Conservation (phyloP, 495 filamentous ascomycete genomes). For the Pyrenopolyporus hunteri region DNA sequence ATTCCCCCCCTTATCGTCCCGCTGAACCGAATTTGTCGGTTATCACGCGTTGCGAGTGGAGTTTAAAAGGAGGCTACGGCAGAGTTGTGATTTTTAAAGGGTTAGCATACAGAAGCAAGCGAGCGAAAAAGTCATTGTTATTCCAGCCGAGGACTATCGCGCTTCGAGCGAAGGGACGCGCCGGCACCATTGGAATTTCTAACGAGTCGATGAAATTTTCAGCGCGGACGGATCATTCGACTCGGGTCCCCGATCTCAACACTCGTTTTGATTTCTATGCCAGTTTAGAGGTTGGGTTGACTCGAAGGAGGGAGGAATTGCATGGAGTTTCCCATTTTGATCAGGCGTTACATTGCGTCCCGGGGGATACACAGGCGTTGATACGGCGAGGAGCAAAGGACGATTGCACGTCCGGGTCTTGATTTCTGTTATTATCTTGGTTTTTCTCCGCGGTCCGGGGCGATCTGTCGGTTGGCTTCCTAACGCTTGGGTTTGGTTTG, state of each 20-base stretch:
- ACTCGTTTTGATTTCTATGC: too few relatives aligned
- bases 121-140: slow-evolving; percentile 4
- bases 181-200: slow-evolving; percentile 1
- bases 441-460: neutral
- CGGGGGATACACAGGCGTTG: slow-evolving; percentile 30
- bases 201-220: slow-evolving; percentile 10
- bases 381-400: slow-evolving; percentile 9
- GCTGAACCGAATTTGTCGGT: neutral
- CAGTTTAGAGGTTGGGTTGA: neutral
- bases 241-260: neutral
- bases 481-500: neutral
- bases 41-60: neutral
- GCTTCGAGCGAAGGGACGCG: neutral
- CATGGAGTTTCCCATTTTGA: slow-evolving; percentile 4
- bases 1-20: neutral
- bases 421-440: slow-evolving; percentile 1
- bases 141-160: too few relatives aligned
- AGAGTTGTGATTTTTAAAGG: neutral
- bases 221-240: neutral
- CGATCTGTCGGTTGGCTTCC: slow-evolving; percentile 1
- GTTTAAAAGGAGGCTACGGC: neutral
- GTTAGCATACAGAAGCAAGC: neutral
- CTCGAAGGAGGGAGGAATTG: neutral
- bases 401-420: slow-evolving; percentile 3
- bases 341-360: slow-evolving; percentile 19